These are phyloP conservation scores for Zygosaccharomyces gambellarensis DNA, from an alignment of 805 yeast species.

Conservation along the genomic window DNA sequence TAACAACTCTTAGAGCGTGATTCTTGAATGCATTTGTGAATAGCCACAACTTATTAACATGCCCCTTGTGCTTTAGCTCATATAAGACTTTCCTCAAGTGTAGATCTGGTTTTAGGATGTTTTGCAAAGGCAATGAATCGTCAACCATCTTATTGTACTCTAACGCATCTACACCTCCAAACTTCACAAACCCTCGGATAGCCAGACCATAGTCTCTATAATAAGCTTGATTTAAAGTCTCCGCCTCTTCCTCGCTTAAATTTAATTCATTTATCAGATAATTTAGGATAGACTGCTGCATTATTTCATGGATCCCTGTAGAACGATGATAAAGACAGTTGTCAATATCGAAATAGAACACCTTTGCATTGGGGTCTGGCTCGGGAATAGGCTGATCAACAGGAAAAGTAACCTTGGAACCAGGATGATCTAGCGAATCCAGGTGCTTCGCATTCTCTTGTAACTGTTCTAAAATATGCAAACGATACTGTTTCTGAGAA, in stretches of 20 bases:
- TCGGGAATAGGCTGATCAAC: conserved; percentile 26
- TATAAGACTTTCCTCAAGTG: conserved; percentile 50
- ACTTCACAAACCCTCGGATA: conserved; percentile 72
- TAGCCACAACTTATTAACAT: conserved; percentile 77
- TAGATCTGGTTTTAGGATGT: conserved; percentile 62
- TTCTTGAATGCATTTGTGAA: conserved; percentile 91
- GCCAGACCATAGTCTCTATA: conserved; percentile 89
- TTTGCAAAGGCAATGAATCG: conserved; percentile 83
- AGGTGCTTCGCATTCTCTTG: conserved; percentile 32
- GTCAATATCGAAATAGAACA: conserved; percentile 88
- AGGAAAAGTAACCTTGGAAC: conserved; percentile 31
- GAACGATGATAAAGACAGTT: conserved; percentile 81
- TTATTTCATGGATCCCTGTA: conserved; percentile 72
- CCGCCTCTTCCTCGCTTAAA: conserved; percentile 70
- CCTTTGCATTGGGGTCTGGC: conserved; percentile 30
- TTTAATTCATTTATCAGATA: conserved; percentile 65
- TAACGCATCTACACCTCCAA: conserved; percentile 72
- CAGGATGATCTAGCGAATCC: conserved; percentile 34
- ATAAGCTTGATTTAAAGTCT: conserved; percentile 61
- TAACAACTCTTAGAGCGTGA: conserved; percentile 79
- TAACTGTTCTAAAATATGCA: conserved; percentile 26
- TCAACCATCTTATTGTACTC: conserved; percentile 87
- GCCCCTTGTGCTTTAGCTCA: conserved; percentile 39
- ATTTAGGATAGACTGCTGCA: conserved; percentile 80
- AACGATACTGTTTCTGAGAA: conserved; percentile 14